phyloP scores from a whole-genome alignment of 1,284 basidiomycete genomes.

The Blastosporella zonata region DNA sequence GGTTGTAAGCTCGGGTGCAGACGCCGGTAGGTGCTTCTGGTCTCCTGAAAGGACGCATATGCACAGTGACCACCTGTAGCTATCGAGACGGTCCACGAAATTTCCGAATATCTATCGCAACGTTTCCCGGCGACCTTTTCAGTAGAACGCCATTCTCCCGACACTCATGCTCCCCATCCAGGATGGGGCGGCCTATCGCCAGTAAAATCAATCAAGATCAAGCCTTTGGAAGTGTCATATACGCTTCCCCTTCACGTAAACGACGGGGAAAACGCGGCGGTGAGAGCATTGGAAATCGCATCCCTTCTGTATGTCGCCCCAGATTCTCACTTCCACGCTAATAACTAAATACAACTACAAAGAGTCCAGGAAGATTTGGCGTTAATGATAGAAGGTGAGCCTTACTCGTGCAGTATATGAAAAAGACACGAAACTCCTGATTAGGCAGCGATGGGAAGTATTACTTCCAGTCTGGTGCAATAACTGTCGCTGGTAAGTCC shows the following conservation, averaged over 20 bases:
- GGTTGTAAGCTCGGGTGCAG: constrained; percentile 47
- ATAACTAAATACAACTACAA: not conserved
- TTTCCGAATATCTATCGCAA: constrained; percentile 61
- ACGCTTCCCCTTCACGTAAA: constrained; percentile 40
- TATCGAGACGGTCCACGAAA: constrained; percentile 61
- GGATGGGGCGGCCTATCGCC: constrained; percentile 55
- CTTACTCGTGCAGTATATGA: not conserved
- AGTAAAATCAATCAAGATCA: constrained; percentile 52
- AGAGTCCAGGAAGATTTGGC: constrained; percentile 71
- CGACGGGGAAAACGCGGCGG: constrained; percentile 36
- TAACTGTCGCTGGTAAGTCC: constrained; percentile 57
- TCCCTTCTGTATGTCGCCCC: constrained; percentile 47
- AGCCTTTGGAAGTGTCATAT: constrained; percentile 49
- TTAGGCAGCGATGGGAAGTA: constrained; percentile 61
- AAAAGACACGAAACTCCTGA: not conserved
- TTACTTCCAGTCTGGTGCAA: constrained; percentile 72
- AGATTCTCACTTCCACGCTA: not conserved
- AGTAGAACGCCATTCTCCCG: constrained; percentile 39
- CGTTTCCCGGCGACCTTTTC: constrained; percentile 61
- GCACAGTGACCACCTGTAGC: constrained; percentile 34
- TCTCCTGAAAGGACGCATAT: not conserved
- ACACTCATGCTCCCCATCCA: constrained; percentile 21
- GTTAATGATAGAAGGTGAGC: constrained; percentile 69
- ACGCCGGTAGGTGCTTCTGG: constrained; percentile 43
- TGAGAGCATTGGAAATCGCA: constrained; percentile 60